Percentiles rank a stretch among this genome's conserved stretches.
These are phyloP conservation scores for Tieghemostelium lacteum DNA, from an alignment of 78 protist species.

Conservation along the genomic window DNA sequence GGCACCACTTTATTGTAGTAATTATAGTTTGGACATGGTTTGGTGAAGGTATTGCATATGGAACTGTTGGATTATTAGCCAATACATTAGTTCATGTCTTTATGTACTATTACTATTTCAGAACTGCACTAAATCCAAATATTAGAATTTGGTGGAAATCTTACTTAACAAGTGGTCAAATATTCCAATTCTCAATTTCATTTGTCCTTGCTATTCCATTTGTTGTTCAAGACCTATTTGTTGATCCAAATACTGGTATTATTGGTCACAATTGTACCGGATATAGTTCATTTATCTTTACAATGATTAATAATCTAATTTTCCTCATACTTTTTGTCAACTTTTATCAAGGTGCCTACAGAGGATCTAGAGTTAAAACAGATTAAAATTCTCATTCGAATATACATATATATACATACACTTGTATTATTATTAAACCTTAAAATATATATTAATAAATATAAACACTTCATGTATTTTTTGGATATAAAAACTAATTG, in stretches of 20 bases:
- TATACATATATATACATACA: too few relatives aligned
- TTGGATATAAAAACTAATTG: too few relatives aligned
- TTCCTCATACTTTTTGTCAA: slow-evolving; percentile 69
- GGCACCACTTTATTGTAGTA: slow-evolving; percentile 81
- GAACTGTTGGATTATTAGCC: slow-evolving; percentile 59
- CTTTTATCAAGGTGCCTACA: slow-evolving; percentile 48
- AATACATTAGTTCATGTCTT: slow-evolving; percentile 83
- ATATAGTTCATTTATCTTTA: slow-evolving; percentile 53
- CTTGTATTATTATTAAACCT: too few relatives aligned
- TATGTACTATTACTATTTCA: slow-evolving; percentile 81
- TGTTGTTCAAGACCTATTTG: slow-evolving; percentile 31
- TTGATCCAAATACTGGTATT: background rate
- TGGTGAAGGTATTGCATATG: slow-evolving; percentile 25
- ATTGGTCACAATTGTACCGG: slow-evolving; percentile 55
- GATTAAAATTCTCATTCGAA: background rate
- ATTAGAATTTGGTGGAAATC: slow-evolving; percentile 69
- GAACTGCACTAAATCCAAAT: slow-evolving; percentile 45
- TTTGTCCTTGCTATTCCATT: slow-evolving; percentile 74
- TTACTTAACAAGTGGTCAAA: slow-evolving; percentile 75
- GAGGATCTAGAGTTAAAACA: background rate
- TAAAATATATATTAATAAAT: too few relatives aligned
- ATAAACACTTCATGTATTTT: too few relatives aligned
- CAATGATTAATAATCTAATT: slow-evolving; percentile 49
- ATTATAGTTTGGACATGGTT: slow-evolving; percentile 84
- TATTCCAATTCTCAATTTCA: slow-evolving; percentile 79